phyloP scores from a whole-genome alignment of 129 eudicot species.

The Flaveria linearis region DNA sequence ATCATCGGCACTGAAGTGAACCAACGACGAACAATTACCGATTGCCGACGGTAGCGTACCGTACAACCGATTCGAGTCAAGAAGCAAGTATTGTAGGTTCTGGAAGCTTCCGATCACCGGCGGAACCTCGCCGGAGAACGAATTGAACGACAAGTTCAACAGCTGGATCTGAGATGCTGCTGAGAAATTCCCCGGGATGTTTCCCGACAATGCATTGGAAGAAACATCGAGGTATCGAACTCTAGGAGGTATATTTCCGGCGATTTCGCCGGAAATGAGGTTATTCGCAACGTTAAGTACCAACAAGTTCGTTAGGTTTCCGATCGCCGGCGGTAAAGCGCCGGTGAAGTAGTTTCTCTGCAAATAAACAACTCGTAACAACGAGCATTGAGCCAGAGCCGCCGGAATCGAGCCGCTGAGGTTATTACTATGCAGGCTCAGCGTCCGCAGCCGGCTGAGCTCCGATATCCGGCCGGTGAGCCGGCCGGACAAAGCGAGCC shows the following conservation, averaged over 20 bases:
- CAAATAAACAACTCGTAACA: slow-evolving; percentile 65
- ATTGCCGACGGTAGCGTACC: slow-evolving; percentile 82
- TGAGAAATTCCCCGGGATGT: slow-evolving; percentile 44
- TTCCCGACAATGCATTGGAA: slow-evolving; percentile 52
- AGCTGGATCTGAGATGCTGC: slow-evolving; percentile 37
- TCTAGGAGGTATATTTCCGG: slow-evolving; percentile 38
- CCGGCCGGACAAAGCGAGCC: slow-evolving; percentile 59
- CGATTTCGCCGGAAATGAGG: slow-evolving; percentile 45
- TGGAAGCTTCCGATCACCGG: slow-evolving; percentile 51
- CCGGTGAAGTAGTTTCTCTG: slow-evolving; percentile 63
- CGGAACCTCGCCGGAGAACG: slow-evolving; percentile 67
- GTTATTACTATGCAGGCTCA: slow-evolving; percentile 59
- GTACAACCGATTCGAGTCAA: slow-evolving; percentile 55
- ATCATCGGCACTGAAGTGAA: slow-evolving; percentile 63
- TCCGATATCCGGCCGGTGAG: slow-evolving; percentile 43
- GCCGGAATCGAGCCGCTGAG: slow-evolving; percentile 56
- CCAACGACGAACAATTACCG: slow-evolving; percentile 56
- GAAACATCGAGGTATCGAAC: slow-evolving; percentile 62
- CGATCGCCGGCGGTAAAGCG: slow-evolving; percentile 44
- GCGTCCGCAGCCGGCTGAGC: slow-evolving; percentile 52
- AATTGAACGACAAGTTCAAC: slow-evolving; percentile 55
- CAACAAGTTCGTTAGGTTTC: slow-evolving; percentile 52
- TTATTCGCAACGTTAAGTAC: slow-evolving; percentile 56
- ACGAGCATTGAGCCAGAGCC: slow-evolving; percentile 46
- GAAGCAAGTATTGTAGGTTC: slow-evolving; percentile 50